Base-by-base conservation (phyloP, 306 rosid species). In the Glycyrrhiza uralensis region DNA sequence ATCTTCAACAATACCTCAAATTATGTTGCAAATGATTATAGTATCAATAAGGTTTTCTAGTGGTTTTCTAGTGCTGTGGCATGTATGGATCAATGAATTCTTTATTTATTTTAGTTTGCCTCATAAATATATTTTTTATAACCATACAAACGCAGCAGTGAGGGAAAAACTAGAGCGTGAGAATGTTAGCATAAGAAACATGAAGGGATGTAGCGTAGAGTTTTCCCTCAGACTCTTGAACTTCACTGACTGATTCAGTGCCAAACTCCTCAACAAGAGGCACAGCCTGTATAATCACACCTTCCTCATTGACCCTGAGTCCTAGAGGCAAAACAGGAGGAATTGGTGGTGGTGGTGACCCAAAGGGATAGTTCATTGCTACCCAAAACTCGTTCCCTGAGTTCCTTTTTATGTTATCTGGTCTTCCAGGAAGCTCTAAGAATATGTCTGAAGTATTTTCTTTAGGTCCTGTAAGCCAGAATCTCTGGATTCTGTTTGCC, bases 391-490 rank as follows among this genome's bases (percentile, higher is more conserved):
- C 73, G 29, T 72, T 72, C 18, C 5, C 6, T 4, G 55, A 4
- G 36, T 67, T 66, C 69, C 87, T 75, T 68, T 18, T 79, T 22
- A 83, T 83, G 45, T 66, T 71, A 23, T 66, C 76, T 32, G 79
- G 81, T 2, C 59, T 50, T 52, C 83, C 81, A 0, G 28, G 19
- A 26, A 80, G 66, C 11, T 3, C 9, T 54, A 69, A 7, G 60
- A 84, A 78, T 22, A 46, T 18, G 4, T 84, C 81, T 15, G 74
- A 52, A 17, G 78, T 76, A 14, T 80, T 61, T 30, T 65, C 68
- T 46, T 59, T 64, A 0, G 72, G 73, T 28, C 81, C 85, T 10
- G 13, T 69, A 6, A 84, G 57, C 85, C 83, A 80, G 54, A 80
- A 49, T 42, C 81, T 77, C 9, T 7, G 72, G 3, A 80, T 59